phyloP scores from a whole-genome alignment of 2,329 filamentous ascomycete genomes.

The Atkinsonella texensis region DNA sequence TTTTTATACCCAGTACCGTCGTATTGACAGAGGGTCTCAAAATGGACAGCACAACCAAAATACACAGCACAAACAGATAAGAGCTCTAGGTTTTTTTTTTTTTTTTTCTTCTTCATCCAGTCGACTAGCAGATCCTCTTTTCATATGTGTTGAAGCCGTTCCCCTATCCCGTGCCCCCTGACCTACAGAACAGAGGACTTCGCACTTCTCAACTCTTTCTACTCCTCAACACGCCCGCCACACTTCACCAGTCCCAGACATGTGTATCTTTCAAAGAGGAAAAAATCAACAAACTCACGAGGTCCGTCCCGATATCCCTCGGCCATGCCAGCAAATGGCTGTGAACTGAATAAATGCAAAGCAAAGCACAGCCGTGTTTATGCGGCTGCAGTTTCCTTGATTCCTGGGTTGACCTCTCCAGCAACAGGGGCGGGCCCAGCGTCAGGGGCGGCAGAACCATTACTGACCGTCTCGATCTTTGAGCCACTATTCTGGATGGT shows the following conservation, averaged over 20 bases:
- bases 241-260: not conserved
- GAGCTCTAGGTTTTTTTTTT: not conserved
- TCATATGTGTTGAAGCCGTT: not conserved
- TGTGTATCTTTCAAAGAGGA: not conserved
- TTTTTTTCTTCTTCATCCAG: not conserved
- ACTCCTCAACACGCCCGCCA: constrained; percentile 1
- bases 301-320: not conserved
- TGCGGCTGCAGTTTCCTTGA: constrained; percentile 16
- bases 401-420: constrained; percentile 18
- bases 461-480: constrained; percentile 22
- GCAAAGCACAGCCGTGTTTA: not conserved
- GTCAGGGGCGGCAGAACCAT: constrained; percentile 12
- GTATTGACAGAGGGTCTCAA: not conserved
- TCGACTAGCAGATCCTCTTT: not conserved
- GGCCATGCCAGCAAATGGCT: not conserved
- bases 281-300: not conserved
- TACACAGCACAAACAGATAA: not conserved
- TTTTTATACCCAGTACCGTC: not conserved
- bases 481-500: constrained; percentile 29
- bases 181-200: not conserved
- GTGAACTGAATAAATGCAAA: not conserved
- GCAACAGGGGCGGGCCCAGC: constrained; percentile 17
- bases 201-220: not conserved
- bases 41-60: not conserved
- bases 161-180: not conserved